Base-by-base conservation (phyloP, 768 basidiomycete genomes). In the Russula olivacea region DNA sequence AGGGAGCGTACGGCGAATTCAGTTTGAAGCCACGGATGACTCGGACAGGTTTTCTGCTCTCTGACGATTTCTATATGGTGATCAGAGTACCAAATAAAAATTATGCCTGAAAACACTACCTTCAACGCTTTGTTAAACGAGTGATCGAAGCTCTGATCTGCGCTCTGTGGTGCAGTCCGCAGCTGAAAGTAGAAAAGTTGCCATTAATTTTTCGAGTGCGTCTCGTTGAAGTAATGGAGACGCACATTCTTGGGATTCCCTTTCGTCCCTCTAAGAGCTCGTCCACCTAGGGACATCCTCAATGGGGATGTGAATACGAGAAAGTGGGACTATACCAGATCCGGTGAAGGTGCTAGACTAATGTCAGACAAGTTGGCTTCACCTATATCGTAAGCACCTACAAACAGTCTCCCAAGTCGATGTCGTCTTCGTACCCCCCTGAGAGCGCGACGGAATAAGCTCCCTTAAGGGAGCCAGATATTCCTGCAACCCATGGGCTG, bases 11-110 rank as follows among this genome's bases (percentile, higher is more conserved):
- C 23, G 77, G 76, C 0, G 90, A 90, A 32, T 74, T 72, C 32
- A 86, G 73, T 72, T 93, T 93, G 80, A 74, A 95, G 1, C 93
- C 94, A 28, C 94, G 82, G 59, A 96, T 86, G 2, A 97, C 93
- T 19, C 94, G 81, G 34, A 97, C 80, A 17, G 93, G 93, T 66
- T 88, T 89, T 64, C 80, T 82, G 0, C 88, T 91, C 69, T 94
- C 84, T n/a, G 79, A 82, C 1, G 92, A 94, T 61, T 73, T 76
- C 91, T 93, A 28, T 17, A 40, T 38, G 10, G 36, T 28, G 21
- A 40, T 63, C 36, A 50, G 50, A 25, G 23, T 9, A 17, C 0
- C 9, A n/a, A 15, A 54, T n/a, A 56, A 34, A 41, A 6, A 61
- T 40, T 9, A 12, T 21, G 19, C 19, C 21, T 21, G 21, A 30